Evolutionary conservation across 116 monocot genomes (phyloP), one percentile per base, ranked within the genome.

Genomic region (Trichopus zeylanicus): DNA sequence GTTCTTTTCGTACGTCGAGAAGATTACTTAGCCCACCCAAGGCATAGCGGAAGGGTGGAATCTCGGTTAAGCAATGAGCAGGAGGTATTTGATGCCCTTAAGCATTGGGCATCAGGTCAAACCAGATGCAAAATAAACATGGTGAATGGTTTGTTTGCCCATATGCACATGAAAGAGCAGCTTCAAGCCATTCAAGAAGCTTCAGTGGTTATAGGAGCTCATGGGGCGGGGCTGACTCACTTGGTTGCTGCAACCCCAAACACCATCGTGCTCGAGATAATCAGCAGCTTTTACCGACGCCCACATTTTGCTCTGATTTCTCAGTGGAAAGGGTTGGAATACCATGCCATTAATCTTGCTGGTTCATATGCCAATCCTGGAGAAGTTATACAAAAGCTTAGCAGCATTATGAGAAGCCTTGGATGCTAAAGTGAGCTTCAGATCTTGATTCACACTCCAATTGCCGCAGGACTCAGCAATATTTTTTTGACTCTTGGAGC

Each of bases 191-290:
- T 91, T 48, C 74, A 68, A 21, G 84, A 91, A 56, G 97, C 97
- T 63, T 86, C 86, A 8, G 84, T 97, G 29, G 79, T 97, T 2
- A 71, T 97, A 31, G 97, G 97, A 10, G 97, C 97, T 28, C 97
- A 97, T 63, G 97, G 97, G n/a, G 97, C 97, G 29, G 97, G 97
- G 13, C 81, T 97, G 23, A 91, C 91, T 7, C 91, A 91, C 63
- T 73, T 97, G 53, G 87, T 97, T 6, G 54, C 77, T 18, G 91
- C 90, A 22, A 76, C 67, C 18, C 57, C 63, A 2, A 69, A 75
- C 24, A 75, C 97, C 12, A 68, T 71, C 16, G 91, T 90, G 25
- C 81, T 97, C 29, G 97, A 97, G 53, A 81, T 97, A 28, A 81
- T 97, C 61, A 90, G 90, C 65, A 87, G 97, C 65, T 63, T 60